Evolutionary conservation across 352 stramenopile species (phyloP).

Genomic region (Pythium periplocum): DNA sequence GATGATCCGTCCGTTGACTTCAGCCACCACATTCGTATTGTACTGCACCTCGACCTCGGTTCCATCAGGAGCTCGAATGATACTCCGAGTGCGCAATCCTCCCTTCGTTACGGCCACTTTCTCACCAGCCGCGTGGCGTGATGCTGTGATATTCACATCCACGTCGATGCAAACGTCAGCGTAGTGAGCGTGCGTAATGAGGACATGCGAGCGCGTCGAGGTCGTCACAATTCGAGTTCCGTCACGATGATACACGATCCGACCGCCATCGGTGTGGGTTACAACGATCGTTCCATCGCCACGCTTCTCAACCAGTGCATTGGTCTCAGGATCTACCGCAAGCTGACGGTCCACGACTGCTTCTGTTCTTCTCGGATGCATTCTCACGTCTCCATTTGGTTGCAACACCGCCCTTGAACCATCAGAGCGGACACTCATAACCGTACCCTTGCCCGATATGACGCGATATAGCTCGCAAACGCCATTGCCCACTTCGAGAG

Average conservation of each 20-base stretch:
- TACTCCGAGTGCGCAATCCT: constrained; percentile 47
- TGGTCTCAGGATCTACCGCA: constrained; percentile 64
- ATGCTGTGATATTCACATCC: constrained; percentile 52
- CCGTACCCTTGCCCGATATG: constrained; percentile 47
- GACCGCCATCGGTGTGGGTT: constrained; percentile 54
- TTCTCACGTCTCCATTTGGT: constrained; percentile 35
- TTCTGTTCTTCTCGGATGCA: neutral
- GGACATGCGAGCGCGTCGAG: constrained; percentile 33
- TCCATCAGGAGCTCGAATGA: constrained; percentile 46
- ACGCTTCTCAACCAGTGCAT: constrained; percentile 50
- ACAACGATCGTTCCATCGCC: constrained; percentile 48
- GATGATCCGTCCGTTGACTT: constrained; percentile 64
- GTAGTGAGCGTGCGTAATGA: constrained; percentile 48
- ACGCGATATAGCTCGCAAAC: constrained; percentile 33
- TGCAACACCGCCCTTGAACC: constrained; percentile 35
- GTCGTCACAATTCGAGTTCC: constrained; percentile 62
- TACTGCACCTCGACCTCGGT: constrained; percentile 62
- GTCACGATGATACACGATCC: constrained; percentile 56
- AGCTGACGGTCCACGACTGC: constrained; percentile 8
- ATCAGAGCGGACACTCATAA: constrained; percentile 39
- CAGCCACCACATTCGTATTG: constrained; percentile 71
- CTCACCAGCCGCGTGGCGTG: constrained; percentile 48
- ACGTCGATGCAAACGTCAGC: constrained; percentile 68
- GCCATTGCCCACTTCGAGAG: too few relatives aligned
- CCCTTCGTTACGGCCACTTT: constrained; percentile 67